Evolutionary conservation across 148 eudicot species (phyloP), one percentile per base, ranked within the genome.

Genomic region (Cornus suecica): DNA sequence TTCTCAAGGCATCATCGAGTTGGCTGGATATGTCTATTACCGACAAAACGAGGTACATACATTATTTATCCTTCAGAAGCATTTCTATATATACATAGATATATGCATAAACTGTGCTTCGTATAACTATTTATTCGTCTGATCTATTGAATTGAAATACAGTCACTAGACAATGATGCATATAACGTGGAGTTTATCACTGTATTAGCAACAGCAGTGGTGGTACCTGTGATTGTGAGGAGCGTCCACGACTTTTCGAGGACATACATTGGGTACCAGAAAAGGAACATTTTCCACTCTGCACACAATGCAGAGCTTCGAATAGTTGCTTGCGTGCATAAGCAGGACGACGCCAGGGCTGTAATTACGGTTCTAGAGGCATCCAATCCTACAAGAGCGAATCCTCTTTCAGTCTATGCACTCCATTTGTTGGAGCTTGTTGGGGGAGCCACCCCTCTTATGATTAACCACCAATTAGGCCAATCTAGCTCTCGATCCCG

Each of bases 371-470:
- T 83, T 0, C 61, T 83, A 5, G 81, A 83, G 71, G 73, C 68
- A 25, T 80, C 76, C 14, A 52, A 28, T 37, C 79, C 81, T 10
- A 67, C 58, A 5, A 77, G 62, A 52, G 81, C 77, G 27, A 80
- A 71, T 54, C 83, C 86, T 0, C 42, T 80, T 1, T 45, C 71
- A 13, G 72, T 75, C 25, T 77, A 56, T 42, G 79, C 79, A 2
- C 76, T 83, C 22, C 76, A 77, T 63, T 29, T 83, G 25, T 65
- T 77, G 42, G 86, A 83, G 71, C 83, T 83, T 52, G 79, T 69
- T 14, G 86, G 86, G 1, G 74, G 76, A 27, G 80, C 86, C 60
- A 52, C 69, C 2, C 86, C 86, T 1, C 70, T 77, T 14, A 66
- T 83, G 0, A 83, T 83, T 54, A 74, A 84, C 65, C 86, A 84